Evolutionary conservation across 495 filamentous ascomycete species (phyloP).

Genomic region (Neurospora hispaniola): DNA sequence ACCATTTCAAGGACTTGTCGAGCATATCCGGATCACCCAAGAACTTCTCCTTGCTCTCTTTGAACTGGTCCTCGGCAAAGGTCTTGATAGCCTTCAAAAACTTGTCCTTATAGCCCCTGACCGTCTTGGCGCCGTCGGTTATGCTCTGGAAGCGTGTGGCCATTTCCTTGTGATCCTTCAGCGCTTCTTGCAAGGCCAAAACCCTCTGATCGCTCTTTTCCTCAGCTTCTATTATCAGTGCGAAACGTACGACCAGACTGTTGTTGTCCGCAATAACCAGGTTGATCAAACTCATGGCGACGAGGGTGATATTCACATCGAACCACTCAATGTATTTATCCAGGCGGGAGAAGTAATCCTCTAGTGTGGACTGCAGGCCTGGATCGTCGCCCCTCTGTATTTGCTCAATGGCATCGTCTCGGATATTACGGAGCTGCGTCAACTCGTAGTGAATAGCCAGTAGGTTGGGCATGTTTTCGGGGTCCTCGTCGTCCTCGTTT

Average conservation of each 20-base stretch:
- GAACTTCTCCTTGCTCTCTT: slow-evolving; percentile 63
- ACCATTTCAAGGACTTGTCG: slow-evolving; percentile 84
- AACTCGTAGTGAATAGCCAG: slow-evolving; percentile 82
- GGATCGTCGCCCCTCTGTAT: slow-evolving; percentile 63
- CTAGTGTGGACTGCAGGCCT: slow-evolving; percentile 65
- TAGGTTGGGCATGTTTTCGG: slow-evolving; percentile 85
- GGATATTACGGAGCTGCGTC: slow-evolving; percentile 81
- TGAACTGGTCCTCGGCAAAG: slow-evolving; percentile 62
- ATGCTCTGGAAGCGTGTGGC: slow-evolving; percentile 90
- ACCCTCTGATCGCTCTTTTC: slow-evolving; percentile 92
- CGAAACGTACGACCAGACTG: slow-evolving; percentile 81
- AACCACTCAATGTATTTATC: slow-evolving; percentile 87
- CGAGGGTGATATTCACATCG: slow-evolving; percentile 82
- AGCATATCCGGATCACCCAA: slow-evolving; percentile 70
- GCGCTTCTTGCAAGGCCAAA: slow-evolving; percentile 80
- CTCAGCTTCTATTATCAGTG: slow-evolving; percentile 86
- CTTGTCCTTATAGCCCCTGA: slow-evolving; percentile 95
- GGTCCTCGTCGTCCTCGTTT: slow-evolving; percentile 68
- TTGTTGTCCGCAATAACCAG: slow-evolving; percentile 74
- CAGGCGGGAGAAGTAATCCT: slow-evolving; percentile 79
- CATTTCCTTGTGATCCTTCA: slow-evolving; percentile 90
- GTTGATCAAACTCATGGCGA: slow-evolving; percentile 82
- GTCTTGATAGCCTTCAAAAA: slow-evolving; percentile 72
- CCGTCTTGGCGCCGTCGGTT: slow-evolving; percentile 76
- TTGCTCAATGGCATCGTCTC: slow-evolving; percentile 93